Percentiles rank a stretch among this genome's conserved stretches.
phyloP scores from a whole-genome alignment of 495 filamentous ascomycete genomes.

The Annulohypoxylon stygium region DNA sequence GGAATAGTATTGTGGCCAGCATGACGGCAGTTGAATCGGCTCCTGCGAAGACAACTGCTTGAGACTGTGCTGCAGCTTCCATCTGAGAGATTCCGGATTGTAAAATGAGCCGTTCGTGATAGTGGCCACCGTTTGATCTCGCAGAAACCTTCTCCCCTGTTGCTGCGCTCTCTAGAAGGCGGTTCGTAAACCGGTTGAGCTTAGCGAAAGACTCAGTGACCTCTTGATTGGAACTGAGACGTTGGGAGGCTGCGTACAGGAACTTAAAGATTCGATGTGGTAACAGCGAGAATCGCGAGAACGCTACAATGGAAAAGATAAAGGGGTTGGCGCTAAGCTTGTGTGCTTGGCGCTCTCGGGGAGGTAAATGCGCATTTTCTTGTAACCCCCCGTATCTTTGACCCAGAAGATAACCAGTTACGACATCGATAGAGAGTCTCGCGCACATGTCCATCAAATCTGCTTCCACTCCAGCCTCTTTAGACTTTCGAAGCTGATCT shows the following conservation, averaged over 20 bases:
- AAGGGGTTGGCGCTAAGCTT: constrained; percentile 14
- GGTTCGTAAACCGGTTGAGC: background rate
- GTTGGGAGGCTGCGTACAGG: background rate
- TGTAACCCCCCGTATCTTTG: background rate
- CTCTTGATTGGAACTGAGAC: background rate
- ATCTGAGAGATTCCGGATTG: background rate
- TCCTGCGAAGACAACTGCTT: background rate
- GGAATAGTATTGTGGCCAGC: constrained; percentile 9
- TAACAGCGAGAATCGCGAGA: constrained; percentile 2
- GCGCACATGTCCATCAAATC: constrained; percentile 8
- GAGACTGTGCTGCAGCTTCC: constrained; percentile 1
- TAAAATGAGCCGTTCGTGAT: constrained; percentile 2
- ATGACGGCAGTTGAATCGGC: constrained; percentile 5
- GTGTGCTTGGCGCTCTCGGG: background rate
- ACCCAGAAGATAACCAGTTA: constrained; percentile 4
- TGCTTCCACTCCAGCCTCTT: background rate
- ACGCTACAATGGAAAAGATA: constrained; percentile 1
- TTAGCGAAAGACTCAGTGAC: background rate
- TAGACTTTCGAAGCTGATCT: constrained; percentile 4
- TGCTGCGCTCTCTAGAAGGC: background rate
- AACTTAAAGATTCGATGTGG: background rate
- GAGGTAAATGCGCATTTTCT: constrained; percentile 9
- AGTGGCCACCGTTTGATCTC: background rate
- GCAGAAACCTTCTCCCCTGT: background rate
- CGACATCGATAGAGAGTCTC: background rate